Conservation (phyloP, 345 rosid genomes). For the Sisymbrium irio region DNA sequence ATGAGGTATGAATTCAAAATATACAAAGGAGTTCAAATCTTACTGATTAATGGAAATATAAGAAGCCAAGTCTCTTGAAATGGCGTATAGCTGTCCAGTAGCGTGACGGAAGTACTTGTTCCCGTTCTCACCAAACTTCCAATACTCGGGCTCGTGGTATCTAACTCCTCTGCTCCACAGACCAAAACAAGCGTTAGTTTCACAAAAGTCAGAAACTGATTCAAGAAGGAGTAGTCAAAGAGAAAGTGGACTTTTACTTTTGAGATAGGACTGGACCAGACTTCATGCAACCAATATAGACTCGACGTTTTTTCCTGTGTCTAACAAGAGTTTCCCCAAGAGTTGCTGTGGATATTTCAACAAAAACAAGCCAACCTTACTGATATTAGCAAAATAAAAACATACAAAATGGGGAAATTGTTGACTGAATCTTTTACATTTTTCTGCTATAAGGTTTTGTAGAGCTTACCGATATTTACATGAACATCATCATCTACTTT, state of each 20-base stretch:
- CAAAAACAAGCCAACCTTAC: not conserved
- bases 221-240: not conserved
- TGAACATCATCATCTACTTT: conserved; percentile 81
- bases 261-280: conserved; percentile 94
- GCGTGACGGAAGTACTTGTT: conserved; percentile 96
- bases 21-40: not conserved
- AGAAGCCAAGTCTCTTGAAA: conserved; percentile 92
- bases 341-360: conserved; percentile 25
- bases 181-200: not conserved
- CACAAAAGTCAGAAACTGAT: not conserved
- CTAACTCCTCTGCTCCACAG: conserved; percentile 66
- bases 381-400: not conserved
- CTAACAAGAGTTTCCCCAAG: conserved; percentile 65
- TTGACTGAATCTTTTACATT: not conserved
- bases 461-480: conserved; percentile 61
- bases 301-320: conserved; percentile 70
- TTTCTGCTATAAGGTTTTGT: not conserved
- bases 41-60: conserved; percentile 81
- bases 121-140: conserved; percentile 98
- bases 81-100: conserved; percentile 87
- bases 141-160: conserved; percentile 91
- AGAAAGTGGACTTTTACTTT: conserved; percentile 45
- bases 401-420: not conserved
- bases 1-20: not conserved
- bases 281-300: conserved; percentile 96